Evolutionary conservation across 768 basidiomycete species (phyloP).

Genomic region (Clavulina sp.): DNA sequence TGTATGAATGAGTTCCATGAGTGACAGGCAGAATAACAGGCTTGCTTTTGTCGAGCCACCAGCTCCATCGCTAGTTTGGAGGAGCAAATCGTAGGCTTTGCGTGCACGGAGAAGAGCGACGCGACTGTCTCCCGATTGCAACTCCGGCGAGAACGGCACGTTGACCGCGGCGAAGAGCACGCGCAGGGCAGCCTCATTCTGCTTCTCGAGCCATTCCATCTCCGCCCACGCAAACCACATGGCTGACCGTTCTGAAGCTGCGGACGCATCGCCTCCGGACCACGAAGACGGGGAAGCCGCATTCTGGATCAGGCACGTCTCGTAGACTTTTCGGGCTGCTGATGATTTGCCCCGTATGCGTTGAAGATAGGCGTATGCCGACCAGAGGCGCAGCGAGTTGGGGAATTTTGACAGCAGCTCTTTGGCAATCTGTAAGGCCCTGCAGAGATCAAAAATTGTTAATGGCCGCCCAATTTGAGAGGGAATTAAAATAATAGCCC

Average conservation of each 20-base stretch:
- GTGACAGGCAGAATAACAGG: neutral
- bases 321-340: constrained; percentile 65
- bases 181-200: neutral
- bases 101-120: neutral
- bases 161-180: neutral
- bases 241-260: constrained; percentile 20
- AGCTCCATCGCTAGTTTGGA: neutral
- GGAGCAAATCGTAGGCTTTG: neutral
- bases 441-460: neutral
- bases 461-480: neutral
- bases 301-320: constrained; percentile 21
- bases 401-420: constrained; percentile 36
- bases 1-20: neutral
- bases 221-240: constrained; percentile 79
- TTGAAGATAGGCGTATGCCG: constrained; percentile 60
- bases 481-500: neutral
- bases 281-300: constrained; percentile 24
- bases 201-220: constrained; percentile 55
- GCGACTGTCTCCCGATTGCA: neutral
- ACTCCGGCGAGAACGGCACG: neutral
- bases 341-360: constrained; percentile 41
- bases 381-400: constrained; percentile 49
- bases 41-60: neutral
- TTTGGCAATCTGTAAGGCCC: constrained; percentile 61
- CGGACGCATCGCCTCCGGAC: constrained; percentile 17